Base-by-base conservation (phyloP, 1,284 basidiomycete genomes). In the Boletellus deceptivus region DNA sequence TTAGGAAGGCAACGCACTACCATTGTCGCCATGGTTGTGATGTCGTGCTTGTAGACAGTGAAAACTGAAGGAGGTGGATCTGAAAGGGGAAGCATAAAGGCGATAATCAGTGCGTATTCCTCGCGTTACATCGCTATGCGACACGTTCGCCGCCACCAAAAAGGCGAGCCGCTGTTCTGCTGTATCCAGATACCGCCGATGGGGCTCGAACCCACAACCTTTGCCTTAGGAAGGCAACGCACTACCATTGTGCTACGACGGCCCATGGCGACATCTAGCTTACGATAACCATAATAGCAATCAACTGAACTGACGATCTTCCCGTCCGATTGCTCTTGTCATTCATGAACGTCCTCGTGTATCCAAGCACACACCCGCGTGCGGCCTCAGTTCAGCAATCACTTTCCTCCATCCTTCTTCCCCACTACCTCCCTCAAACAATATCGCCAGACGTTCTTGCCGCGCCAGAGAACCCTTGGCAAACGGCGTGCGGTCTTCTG, bases 271-370 rank as follows among this genome's bases (percentile, higher is more conserved):
- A 20, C 1, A 1, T 9, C 10, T 4, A 4, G 11, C 2, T 6
- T 6, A 31, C 6, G 13, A 14, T 14, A 5, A 9, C 13, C 11
- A 13, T 14, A 14, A 14, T 31, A 14, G 13, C 29, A 14, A 31
- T 9, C 29, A 11, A 14, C 6, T 1, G 14, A 27, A 27, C 8
- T 22, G 27, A 2, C 13, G 13, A 14, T 44, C 16, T 10, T 25
- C 27, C 2, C 10, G 27, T 29, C 29, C 3, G 29, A 31, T 14
- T 11, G 29, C 29, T 14, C 29, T 31, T 22, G 22, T 29, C 49
- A 88, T 90, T 29, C 49, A 88, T 90, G 84, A 84, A 93, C 70
- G 86, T 93, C 17, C 79, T 93, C 50, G 80, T 93, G 38, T 92
- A 91, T 68, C 76, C 86, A 41, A 88, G 86, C 3, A 82, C 86